Evolutionary conservation across 345 rosid species (phyloP).

Genomic region (Alliaria petiolata): DNA sequence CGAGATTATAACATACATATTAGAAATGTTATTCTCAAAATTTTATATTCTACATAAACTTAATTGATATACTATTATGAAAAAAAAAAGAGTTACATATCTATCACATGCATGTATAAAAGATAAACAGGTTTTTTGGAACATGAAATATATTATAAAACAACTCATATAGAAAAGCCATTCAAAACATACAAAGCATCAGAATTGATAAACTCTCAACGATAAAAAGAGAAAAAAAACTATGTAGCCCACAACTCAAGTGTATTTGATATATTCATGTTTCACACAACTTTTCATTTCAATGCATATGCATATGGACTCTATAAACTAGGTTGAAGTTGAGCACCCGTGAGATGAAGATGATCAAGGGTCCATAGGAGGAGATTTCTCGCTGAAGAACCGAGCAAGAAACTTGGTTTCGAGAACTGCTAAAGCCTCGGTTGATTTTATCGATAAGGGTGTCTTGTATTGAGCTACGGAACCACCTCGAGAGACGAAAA

Average conservation of each 20-base stretch:
- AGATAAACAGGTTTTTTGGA: too few species aligned
- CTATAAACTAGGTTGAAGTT: not conserved
- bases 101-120: too few species aligned
- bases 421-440: slow-evolving; percentile 21
- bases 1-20: too few species aligned
- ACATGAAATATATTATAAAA: too few species aligned
- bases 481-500: slow-evolving; percentile 46
- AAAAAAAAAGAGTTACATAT: too few species aligned
- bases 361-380: not conserved
- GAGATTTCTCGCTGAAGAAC: not conserved
- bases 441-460: slow-evolving; percentile 47
- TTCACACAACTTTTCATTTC: not conserved
- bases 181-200: not conserved
- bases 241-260: too few species aligned
- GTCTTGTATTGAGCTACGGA: slow-evolving; percentile 64
- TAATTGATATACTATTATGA: too few species aligned
- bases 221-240: too few species aligned
- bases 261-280: not conserved
- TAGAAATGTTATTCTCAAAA: too few species aligned
- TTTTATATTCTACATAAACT: too few species aligned
- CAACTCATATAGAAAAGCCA: not conserved
- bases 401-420: not conserved
- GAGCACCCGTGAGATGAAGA: not conserved
- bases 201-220: not conserved
- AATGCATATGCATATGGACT: not conserved